Evolutionary conservation across 805 yeast genomes (phyloP), one percentile per base, ranked within the genome.

Genomic region (Tetrapisispora namnaoensis): DNA sequence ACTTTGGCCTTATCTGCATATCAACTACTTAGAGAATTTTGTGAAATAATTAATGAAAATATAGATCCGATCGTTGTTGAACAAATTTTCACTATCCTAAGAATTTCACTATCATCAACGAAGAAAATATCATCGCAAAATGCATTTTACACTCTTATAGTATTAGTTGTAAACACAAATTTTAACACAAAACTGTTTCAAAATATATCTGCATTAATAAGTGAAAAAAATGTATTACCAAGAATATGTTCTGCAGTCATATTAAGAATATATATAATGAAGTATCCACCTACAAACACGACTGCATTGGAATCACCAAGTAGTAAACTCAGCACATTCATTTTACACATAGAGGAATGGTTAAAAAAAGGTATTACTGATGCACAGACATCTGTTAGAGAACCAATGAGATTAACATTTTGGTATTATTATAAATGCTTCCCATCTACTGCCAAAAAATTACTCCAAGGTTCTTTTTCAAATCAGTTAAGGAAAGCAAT

Each of bases 301-400:
- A 28, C 9, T 17, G 14, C 8, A 7, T 9, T 5, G 21, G 41
- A 44, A 4, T 1, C 24, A 20, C 16, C 21, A 24, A 17, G 8
- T 10, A 17, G 14, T 35, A 44, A 44, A 51, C 60, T 65, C 47
- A 84, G 74, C 17, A 56, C 65, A 27, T 53, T 56, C n/a, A 39
- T 55, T 9, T 35, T 59, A 18, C 4, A 63, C 48, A 57, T 82
- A 1, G 80, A 71, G 34, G 77, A 72, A 43, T 69, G 80, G 53
- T 59, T 87, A 1, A 51, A 67, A 3, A 81, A 78, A 55, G 82
- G 91, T 20, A 69, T 93, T 0, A 61, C 78, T 0, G 98, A 90
- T 62, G 86, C 96, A 0, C 83, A 84, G 50, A 87, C 90, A 0
- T 69, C 77, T 0, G 96, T 86, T 0, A 74, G 97, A 54, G 95